A percentile compares a stretch with the other conserved stretches of the same genome.
phyloP scores from a whole-genome alignment of 2,329 filamentous ascomycete genomes.

The Metarhizium rileyi region DNA sequence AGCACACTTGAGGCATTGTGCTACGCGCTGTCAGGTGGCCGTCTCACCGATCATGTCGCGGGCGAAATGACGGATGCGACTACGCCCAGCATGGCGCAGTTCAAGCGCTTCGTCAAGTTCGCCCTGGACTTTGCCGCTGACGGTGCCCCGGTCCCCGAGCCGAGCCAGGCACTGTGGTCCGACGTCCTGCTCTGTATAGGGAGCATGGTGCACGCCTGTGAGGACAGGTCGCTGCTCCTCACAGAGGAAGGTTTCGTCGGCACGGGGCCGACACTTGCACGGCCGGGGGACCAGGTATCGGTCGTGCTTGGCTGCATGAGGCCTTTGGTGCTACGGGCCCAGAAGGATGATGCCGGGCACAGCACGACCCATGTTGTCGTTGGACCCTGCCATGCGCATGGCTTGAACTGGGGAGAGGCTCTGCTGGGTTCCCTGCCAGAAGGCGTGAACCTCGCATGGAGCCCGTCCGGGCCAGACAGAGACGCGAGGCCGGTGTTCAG shows the following conservation, averaged over 20 bases:
- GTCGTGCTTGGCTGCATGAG: neutral
- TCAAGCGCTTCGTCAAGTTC: neutral
- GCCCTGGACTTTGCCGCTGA: neutral
- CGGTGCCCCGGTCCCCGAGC: neutral
- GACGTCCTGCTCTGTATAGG: neutral
- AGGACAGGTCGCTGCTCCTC: neutral
- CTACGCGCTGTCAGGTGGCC: neutral
- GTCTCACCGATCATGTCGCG: neutral
- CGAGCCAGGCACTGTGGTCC: neutral
- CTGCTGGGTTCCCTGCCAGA: neutral
- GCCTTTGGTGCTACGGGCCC: neutral
- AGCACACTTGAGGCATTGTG: neutral
- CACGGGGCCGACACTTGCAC: neutral
- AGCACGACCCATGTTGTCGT: neutral
- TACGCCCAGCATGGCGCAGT: neutral
- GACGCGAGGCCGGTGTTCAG: neutral
- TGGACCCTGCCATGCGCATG: neutral
- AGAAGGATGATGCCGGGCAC: neutral
- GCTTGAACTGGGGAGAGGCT: neutral
- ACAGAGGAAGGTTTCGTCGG: neutral
- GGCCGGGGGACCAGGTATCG: neutral
- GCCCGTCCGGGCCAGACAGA: neutral
- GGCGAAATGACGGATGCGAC: neutral
- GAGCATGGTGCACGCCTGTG: neutral
- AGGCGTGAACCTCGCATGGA: neutral